These are phyloP conservation scores for Fomitopsis schrenkii DNA, from an alignment of 1,284 basidiomycete species.

Conservation along the genomic window DNA sequence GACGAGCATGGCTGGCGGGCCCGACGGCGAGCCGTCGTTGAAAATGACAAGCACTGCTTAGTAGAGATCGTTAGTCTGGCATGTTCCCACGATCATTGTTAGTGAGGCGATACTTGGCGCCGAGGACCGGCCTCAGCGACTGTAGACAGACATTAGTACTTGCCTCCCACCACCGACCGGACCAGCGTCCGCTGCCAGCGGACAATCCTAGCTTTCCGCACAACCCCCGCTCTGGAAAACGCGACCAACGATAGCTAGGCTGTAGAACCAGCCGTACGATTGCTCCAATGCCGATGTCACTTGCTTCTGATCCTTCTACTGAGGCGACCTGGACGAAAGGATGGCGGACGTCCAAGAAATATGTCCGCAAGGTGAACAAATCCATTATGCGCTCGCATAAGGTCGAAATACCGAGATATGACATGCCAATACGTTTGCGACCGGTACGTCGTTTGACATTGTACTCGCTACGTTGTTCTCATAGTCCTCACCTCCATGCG, in stretches of 20 bases:
- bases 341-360: slow-evolving; percentile 24
- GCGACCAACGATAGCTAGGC: neutral
- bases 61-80: neutral
- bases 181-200: neutral
- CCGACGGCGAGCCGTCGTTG: neutral
- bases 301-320: slow-evolving; percentile 9
- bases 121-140: neutral
- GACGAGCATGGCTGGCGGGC: neutral
- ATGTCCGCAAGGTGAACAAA: slow-evolving; percentile 35
- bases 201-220: neutral
- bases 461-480: slow-evolving; percentile 4
- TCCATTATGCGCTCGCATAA: slow-evolving; percentile 54
- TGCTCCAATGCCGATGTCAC: slow-evolving; percentile 13
- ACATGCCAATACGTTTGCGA: slow-evolving; percentile 67
- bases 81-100: neutral
- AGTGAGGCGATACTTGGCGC: neutral
- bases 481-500: slow-evolving; percentile 2
- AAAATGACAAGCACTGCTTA: neutral
- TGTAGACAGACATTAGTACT: neutral
- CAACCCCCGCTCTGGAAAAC: neutral
- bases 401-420: slow-evolving; percentile 57
- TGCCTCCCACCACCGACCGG: neutral
- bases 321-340: slow-evolving; percentile 23
- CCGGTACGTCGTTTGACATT: slow-evolving; percentile 44
- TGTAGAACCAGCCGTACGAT: neutral